Base-by-base conservation (phyloP, 2,329 filamentous ascomycete species). In the Cadophora sp. region DNA sequence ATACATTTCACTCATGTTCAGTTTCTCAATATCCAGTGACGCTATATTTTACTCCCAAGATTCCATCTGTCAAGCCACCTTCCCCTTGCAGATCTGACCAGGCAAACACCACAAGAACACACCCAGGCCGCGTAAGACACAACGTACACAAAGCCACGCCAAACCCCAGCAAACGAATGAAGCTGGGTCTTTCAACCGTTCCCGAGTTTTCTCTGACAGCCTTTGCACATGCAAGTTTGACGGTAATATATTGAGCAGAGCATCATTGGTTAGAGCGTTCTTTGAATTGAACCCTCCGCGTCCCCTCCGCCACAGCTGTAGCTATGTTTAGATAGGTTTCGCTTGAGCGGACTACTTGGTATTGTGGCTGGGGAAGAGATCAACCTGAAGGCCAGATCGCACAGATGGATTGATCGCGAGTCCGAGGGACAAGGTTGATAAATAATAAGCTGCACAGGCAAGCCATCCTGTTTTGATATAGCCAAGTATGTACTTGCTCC, bases 71-170 rank as follows among this genome's bases (percentile, higher is more conserved):
- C 27, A 60, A 47, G 33, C 30, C 24, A 36, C 24, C 22, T 24
- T 55, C 50, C 50, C 8, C 20, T 6, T 22, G 24, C 3, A 24
- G 50, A 22, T 56, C 22, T 14, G 45, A 27, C 14, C 18, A 60
- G 59, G 56, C 56, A 56, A 22, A 55, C 48, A 39, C 11, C n/a
- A 30, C 5, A 41, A 33, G 41, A 33, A 8, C 27, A 13, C 16
- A 27, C 22, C 45, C 20, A 51, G 59, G 59, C 59, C 64, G 58
- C 63, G 63, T 65, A 60, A 65, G 20, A 41, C n/a, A 48, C 56
- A 48, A 61, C 63, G 63, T 60, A 65, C 24, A n/a, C 27, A 16
- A 33, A 56, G 50, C 33, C 43, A 41, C 30, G 11, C 16, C 16
- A 6, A 30, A 30, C 27, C 3, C 27, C 27, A 30, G 27, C 9